Base-by-base conservation (phyloP, 2,329 filamentous ascomycete genomes). In the Aureobasidium sp. region DNA sequence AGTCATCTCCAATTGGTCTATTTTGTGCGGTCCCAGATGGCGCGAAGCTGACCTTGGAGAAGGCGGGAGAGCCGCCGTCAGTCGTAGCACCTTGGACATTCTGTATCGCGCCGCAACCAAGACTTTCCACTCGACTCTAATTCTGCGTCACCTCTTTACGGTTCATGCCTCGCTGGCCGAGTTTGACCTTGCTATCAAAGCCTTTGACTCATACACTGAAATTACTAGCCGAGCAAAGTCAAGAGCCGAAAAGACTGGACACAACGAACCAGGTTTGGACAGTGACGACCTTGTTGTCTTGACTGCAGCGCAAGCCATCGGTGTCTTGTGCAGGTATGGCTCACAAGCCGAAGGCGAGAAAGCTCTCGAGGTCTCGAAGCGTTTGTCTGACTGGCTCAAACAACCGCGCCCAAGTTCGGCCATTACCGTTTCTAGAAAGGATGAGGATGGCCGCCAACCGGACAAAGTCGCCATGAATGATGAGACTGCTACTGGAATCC, bases 41-140 rank as follows among this genome's bases (percentile, higher is more conserved):
- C 82, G 81, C 46, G 88, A 96, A 66, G 78, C 85, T 60, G 91
- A 96, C 67, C 80, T 97, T 32, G 91, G 90, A 3, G 84, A 87
- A 68, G 91, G 89, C 6, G 92, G 91, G 9, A 89, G 91, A 68
- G 85, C 87, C 70, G 84, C 82, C 26, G 78, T 93, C 20, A 89
- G 89, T 65, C 85, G 88, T 60, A 86, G 86, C 56, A 86, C 95
- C 36, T 82, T 99, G 44, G 92, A 87, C 36, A 89, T 91, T 32
- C 80, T 99, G 7, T 99, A 97, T 74, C 88, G 88, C 42, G 90
- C 92, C 26, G 90, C 93, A 8, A 91, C 89, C 10, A 96, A 94
- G 74, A 96, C 92, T 0, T 99, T 94, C 70, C 94, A 99, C 75
- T 99, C 94, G 1, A 96, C 93, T 1, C 80, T 91, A 10, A 89